Conservation (phyloP, 345 rosid species). For the Lagerstroemia speciosa region DNA sequence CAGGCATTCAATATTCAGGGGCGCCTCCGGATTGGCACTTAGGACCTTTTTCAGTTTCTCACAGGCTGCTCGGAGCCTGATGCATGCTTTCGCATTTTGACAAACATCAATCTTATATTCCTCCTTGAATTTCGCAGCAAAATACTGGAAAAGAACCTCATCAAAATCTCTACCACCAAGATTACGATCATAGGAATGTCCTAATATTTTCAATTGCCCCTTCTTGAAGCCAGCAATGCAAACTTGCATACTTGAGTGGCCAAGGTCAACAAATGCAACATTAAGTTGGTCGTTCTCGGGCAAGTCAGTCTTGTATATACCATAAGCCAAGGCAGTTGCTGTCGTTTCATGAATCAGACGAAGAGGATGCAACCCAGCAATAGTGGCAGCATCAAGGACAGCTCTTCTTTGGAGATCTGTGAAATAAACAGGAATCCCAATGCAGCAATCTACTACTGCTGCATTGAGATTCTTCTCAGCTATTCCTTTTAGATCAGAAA, state of each 20-base stretch:
- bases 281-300: conserved; percentile 79
- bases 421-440: conserved; percentile 90
- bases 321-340: conserved; percentile 94
- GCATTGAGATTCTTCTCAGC: conserved; percentile 82
- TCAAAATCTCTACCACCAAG: conserved; percentile 96
- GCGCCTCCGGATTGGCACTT: conserved; percentile 91
- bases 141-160: conserved; percentile 70
- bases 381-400: conserved; percentile 85
- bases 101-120: conserved; percentile 85
- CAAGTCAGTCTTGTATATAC: conserved; percentile 90
- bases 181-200: conserved; percentile 70
- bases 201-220: conserved; percentile 74
- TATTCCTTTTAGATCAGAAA: conserved; percentile 70
- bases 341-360: conserved; percentile 84
- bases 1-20: conserved; percentile 79
- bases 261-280: conserved; percentile 87
- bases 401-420: conserved; percentile 94
- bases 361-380: conserved; percentile 89
- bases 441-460: conserved; percentile 92
- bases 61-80: conserved; percentile 74
- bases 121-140: conserved; percentile 74
- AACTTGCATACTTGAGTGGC: conserved; percentile 92
- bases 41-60: conserved; percentile 93
- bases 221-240: conserved; percentile 88
- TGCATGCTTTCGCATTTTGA: conserved; percentile 80